phyloP scores from a whole-genome alignment of 441 rosid genomes.

The Populus hybrid region DNA sequence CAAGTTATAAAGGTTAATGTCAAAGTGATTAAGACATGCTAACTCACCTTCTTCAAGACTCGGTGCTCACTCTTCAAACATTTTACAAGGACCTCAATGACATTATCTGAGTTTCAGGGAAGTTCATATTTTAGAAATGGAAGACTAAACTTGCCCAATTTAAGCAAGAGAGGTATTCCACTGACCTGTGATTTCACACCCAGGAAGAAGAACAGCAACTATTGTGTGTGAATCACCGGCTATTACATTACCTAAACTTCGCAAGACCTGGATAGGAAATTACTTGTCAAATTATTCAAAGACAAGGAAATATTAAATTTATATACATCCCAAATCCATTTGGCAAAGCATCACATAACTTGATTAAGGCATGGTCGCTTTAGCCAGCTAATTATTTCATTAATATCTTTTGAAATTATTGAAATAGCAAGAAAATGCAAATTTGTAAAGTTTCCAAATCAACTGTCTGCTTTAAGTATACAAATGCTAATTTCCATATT shows the following conservation, averaged over 20 bases:
- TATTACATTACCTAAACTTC: slow-evolving; percentile 88
- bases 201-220: slow-evolving; percentile 53
- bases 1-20: neutral
- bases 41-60: slow-evolving; percentile 81
- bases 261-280: slow-evolving; percentile 54
- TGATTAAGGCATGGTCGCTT: neutral
- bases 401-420: neutral
- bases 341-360: too few relatives aligned
- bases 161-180: slow-evolving; percentile 23
- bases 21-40: slow-evolving; percentile 4
- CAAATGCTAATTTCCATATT: too few relatives aligned
- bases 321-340: neutral
- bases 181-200: slow-evolving; percentile 70
- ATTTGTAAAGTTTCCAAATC: too few relatives aligned
- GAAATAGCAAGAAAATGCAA: too few relatives aligned
- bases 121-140: slow-evolving; percentile 15
- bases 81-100: slow-evolving; percentile 66
- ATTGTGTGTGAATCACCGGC: slow-evolving; percentile 80
- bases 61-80: slow-evolving; percentile 90
- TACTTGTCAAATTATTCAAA: neutral
- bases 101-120: slow-evolving; percentile 45
- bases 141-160: slow-evolving; percentile 16
- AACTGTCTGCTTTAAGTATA: too few relatives aligned
- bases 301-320: neutral
- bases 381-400: neutral